Percentiles rank a stretch among this genome's conserved stretches.
Conservation (phyloP, 2,329 filamentous ascomycete genomes). For the Aureobasidium sp. region DNA sequence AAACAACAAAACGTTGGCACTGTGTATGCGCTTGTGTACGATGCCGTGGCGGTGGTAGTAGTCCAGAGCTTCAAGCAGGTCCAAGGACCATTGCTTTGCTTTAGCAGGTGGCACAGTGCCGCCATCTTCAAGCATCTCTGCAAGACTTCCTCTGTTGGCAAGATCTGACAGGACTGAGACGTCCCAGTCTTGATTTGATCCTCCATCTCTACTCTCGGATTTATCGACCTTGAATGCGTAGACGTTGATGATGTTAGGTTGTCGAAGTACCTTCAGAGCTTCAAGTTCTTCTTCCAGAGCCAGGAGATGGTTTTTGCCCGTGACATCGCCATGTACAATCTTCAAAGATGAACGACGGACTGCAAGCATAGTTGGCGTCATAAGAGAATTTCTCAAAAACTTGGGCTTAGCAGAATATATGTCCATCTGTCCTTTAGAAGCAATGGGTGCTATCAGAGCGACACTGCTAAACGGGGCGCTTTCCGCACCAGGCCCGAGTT, state of each 20-base stretch:
- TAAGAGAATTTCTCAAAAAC: background rate
- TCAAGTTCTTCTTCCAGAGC: slow-evolving; percentile 70
- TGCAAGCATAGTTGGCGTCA: background rate
- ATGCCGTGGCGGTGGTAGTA: slow-evolving; percentile 81
- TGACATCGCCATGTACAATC: background rate
- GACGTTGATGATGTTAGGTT: slow-evolving; percentile 69
- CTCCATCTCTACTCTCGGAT: background rate
- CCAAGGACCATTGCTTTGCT: slow-evolving; percentile 82
- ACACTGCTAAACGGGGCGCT: slow-evolving; percentile 11
- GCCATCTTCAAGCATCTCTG: slow-evolving; percentile 72
- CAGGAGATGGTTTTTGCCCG: slow-evolving; percentile 61
- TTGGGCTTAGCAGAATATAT: slow-evolving; percentile 3
- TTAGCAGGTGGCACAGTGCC: slow-evolving; percentile 56
- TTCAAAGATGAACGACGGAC: slow-evolving; percentile 4
- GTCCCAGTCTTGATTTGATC: slow-evolving; percentile 47
- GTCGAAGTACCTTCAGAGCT: slow-evolving; percentile 62
- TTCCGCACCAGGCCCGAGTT: slow-evolving; percentile 19
- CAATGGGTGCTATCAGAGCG: background rate
- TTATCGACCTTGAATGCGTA: slow-evolving; percentile 63
- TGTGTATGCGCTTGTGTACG: slow-evolving; percentile 68
- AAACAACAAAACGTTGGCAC: slow-evolving; percentile 70
- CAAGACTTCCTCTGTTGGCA: slow-evolving; percentile 73
- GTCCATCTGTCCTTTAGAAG: background rate
- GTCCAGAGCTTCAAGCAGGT: slow-evolving; percentile 79
- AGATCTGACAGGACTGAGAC: slow-evolving; percentile 68